Conservation (phyloP, 805 yeast species). For the Hyphopichia homilentoma region DNA sequence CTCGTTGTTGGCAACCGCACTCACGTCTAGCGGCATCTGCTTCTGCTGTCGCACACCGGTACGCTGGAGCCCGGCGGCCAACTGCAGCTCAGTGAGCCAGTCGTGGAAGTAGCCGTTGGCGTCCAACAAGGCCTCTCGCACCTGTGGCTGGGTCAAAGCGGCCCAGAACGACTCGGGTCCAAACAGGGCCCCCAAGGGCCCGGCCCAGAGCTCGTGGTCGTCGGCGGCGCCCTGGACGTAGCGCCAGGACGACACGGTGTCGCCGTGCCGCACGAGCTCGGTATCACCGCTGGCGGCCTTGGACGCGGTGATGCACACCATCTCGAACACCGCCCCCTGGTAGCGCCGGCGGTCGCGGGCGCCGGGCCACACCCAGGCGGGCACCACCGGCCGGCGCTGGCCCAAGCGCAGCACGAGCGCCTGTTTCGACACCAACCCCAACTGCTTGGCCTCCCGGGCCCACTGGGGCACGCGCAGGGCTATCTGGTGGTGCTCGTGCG, state of each 20-base stretch:
- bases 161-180: slow-evolving; percentile 59
- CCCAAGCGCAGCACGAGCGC: slow-evolving; percentile 21
- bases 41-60: too few relatives aligned
- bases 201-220: slow-evolving; percentile 83
- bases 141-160: too few relatives aligned
- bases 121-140: slow-evolving; percentile 6
- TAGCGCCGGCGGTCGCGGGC: slow-evolving; percentile 2
- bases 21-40: slow-evolving; percentile 7
- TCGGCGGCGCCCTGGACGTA: slow-evolving; percentile 95
- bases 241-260: slow-evolving; percentile 14
- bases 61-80: slow-evolving; percentile 15
- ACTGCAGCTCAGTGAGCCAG: slow-evolving; percentile 20
- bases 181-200: slow-evolving; percentile 39
- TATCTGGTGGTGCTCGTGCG: slow-evolving; percentile 55
- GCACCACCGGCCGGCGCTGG: slow-evolving; percentile 49
- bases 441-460: slow-evolving; percentile 38
- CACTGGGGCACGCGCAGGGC: slow-evolving; percentile 43
- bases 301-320: slow-evolving; percentile 56
- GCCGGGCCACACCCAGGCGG: slow-evolving; percentile 69
- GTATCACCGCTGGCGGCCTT: slow-evolving; percentile 20
- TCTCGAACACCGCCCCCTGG: not conserved
- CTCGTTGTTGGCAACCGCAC: slow-evolving; percentile 7
- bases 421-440: slow-evolving; percentile 36
- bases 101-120: slow-evolving; percentile 10
- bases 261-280: slow-evolving; percentile 3